phyloP scores from a whole-genome alignment of 306 rosid genomes.

The Lagenaria siceraria region DNA sequence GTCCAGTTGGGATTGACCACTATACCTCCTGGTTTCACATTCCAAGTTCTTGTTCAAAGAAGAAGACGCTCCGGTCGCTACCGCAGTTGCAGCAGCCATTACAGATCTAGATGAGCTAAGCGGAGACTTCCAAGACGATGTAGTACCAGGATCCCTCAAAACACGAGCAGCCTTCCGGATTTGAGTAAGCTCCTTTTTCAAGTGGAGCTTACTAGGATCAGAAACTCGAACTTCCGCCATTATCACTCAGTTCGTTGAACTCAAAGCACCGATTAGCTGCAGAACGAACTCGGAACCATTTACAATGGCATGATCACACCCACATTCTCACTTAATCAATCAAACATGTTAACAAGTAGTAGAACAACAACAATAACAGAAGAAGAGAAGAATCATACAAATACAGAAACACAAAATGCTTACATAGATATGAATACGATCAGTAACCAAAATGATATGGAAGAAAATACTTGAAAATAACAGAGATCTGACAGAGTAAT shows the following conservation, averaged over 20 bases:
- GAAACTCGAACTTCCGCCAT: conserved; percentile 58
- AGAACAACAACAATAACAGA: not conserved
- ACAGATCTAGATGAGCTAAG: conserved; percentile 61
- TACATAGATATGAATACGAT: not conserved
- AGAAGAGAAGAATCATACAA: not conserved
- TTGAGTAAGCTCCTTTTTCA: conserved; percentile 85
- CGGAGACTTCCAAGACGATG: conserved; percentile 85
- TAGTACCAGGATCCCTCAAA: conserved; percentile 91
- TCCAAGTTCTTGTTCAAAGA: conserved; percentile 26
- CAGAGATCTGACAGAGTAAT: conserved; percentile 9
- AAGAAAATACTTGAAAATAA: not conserved
- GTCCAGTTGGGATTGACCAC: conserved; percentile 8
- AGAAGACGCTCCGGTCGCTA: conserved; percentile 14
- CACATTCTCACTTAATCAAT: conserved; percentile 5
- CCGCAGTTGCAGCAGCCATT: conserved; percentile 7
- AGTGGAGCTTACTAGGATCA: conserved; percentile 68
- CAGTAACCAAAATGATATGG: not conserved
- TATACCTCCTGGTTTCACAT: conserved; percentile 15
- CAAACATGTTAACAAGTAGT: not conserved
- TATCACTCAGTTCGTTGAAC: not conserved
- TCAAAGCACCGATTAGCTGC: not conserved
- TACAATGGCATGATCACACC: not conserved
- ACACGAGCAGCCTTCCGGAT: conserved; percentile 88
- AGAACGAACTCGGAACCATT: not conserved
- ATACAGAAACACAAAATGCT: not conserved